These are phyloP conservation scores for Trichosanthes cucumerina DNA, from an alignment of 306 rosid genomes.

Conservation along the genomic window DNA sequence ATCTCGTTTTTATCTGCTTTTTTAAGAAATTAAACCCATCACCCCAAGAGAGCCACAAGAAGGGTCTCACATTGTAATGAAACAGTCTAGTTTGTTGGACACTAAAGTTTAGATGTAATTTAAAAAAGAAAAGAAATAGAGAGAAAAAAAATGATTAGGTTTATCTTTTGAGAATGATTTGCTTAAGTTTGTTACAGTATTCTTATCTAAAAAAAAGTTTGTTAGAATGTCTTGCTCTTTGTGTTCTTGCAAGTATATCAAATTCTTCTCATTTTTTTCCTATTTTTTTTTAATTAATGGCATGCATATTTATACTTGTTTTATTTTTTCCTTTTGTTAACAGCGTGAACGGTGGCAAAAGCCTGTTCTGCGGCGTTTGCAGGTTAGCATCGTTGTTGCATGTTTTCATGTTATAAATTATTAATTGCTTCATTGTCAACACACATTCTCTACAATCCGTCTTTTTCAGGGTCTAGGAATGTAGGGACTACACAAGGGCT, in stretches of 20 bases:
- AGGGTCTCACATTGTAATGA: too few relatives aligned
- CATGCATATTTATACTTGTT: not conserved
- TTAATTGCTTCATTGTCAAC: not conserved
- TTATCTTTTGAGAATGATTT: not conserved
- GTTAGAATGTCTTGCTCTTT: not conserved
- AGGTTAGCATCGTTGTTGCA: slow-evolving; percentile 21
- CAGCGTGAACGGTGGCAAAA: slow-evolving; percentile 62
- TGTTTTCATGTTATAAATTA: not conserved
- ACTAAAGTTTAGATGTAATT: too few relatives aligned
- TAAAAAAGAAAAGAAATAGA: too few relatives aligned
- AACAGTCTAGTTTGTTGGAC: too few relatives aligned
- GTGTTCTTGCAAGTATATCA: not conserved
- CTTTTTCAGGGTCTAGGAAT: not conserved
- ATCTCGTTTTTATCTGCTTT: too few relatives aligned
- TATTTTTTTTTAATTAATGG: not conserved
- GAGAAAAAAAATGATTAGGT: not conserved
- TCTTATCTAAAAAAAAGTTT: not conserved
- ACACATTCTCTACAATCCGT: not conserved
- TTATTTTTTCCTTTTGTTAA: not conserved
- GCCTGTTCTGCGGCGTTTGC: slow-evolving; percentile 45
- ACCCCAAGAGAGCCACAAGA: too few relatives aligned
- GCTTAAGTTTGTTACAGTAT: not conserved
- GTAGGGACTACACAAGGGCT: not conserved
- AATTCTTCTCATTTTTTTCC: not conserved
- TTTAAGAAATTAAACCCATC: too few relatives aligned